A percentile compares a stretch with the other conserved stretches of the same genome.
Evolutionary conservation across 345 rosid species (phyloP).

Genomic region (Carallia pectinifolia): DNA sequence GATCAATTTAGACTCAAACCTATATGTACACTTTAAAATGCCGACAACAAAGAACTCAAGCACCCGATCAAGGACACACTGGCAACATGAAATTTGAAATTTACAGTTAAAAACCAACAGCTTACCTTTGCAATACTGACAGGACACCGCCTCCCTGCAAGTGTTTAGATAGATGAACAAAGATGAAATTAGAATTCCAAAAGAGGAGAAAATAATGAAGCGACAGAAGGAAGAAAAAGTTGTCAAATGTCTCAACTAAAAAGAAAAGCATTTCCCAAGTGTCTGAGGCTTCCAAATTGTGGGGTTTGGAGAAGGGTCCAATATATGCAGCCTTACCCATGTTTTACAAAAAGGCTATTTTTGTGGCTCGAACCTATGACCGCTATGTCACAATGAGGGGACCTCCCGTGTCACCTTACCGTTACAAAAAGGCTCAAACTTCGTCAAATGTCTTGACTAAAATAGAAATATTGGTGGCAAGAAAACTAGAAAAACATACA

Average conservation of each 20-base stretch:
- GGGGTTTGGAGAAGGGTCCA: too few relatives aligned
- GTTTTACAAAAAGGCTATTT: too few relatives aligned
- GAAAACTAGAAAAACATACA: not conserved
- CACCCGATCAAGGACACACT: slow-evolving; percentile 1
- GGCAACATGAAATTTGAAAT: not conserved
- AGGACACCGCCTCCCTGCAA: slow-evolving; percentile 87
- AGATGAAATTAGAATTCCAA: slow-evolving; percentile 8
- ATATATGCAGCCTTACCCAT: too few relatives aligned
- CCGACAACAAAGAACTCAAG: not conserved
- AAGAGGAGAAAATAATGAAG: not conserved
- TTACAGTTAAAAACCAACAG: slow-evolving; percentile 4
- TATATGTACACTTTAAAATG: too few relatives aligned
- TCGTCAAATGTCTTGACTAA: too few relatives aligned
- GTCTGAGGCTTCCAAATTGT: too few relatives aligned
- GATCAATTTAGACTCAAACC: not conserved
- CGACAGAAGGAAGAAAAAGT: not conserved
- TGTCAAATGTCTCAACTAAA: too few relatives aligned
- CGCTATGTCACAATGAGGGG: too few relatives aligned
- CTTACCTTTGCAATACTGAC: slow-evolving; percentile 82
- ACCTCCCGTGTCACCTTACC: too few relatives aligned
- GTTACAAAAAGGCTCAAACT: too few relatives aligned
- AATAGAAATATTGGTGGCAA: not conserved
- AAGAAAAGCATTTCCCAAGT: too few relatives aligned
- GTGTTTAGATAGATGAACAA: not conserved
- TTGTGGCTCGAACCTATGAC: too few relatives aligned